Evolutionary conservation across 163 green algal species (phyloP).

Genomic region (Trebouxia gelatinosa): DNA sequence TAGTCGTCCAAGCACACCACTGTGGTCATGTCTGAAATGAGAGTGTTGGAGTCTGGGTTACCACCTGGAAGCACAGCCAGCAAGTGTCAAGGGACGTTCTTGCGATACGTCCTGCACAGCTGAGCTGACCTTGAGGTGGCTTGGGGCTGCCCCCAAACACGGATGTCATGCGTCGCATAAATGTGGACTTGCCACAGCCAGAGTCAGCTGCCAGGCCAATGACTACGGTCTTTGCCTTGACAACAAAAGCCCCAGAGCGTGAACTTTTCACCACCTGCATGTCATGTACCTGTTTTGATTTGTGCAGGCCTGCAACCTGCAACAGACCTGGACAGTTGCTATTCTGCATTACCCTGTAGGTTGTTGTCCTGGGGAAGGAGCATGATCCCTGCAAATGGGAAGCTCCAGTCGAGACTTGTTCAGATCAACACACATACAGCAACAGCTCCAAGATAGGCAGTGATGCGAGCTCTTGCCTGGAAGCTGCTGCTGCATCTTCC

Average conservation of each 20-base stretch:
- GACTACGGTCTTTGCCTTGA: constrained; percentile 77
- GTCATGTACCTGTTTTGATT: not conserved
- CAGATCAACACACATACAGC: no score
- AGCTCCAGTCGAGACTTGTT: not conserved
- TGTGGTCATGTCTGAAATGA: constrained; percentile 97
- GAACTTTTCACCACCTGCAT: not conserved
- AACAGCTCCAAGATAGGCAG: not conserved
- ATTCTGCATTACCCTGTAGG: no score
- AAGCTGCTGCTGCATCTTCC: constrained; percentile 5
- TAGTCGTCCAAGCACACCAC: constrained; percentile 99
- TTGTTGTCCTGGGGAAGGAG: not conserved
- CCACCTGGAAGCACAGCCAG: constrained; percentile 58
- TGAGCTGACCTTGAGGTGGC: constrained; percentile 73
- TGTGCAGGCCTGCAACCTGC: not conserved
- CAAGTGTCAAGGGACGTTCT: not conserved
- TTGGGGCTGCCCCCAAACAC: constrained; percentile 93
- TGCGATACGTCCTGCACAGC: no score
- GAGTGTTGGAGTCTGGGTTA: constrained; percentile 99
- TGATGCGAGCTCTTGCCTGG: constrained; percentile 8
- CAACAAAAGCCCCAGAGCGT: constrained; percentile 11
- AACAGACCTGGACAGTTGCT: not conserved
- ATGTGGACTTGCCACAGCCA: constrained; percentile 99
- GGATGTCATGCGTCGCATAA: constrained; percentile 98
- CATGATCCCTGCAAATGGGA: not conserved
- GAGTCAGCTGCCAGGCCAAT: constrained; percentile 64